phyloP scores from a whole-genome alignment of 2,329 filamentous ascomycete genomes.

The Fusarium udum region DNA sequence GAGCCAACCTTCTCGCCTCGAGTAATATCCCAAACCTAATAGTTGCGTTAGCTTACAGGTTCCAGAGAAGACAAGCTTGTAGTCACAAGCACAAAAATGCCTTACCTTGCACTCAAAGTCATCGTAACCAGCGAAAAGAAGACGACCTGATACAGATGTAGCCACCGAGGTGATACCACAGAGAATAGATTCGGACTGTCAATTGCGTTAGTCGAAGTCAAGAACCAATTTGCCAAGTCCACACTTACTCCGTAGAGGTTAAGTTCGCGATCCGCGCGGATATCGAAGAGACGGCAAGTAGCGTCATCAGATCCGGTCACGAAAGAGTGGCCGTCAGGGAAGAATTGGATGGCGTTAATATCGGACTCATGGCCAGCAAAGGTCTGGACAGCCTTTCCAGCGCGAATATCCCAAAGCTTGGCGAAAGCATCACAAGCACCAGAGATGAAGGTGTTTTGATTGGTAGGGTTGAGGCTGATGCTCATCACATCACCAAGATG shows the following conservation, averaged over 20 bases:
- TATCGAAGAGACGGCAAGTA: slow-evolving; percentile 96
- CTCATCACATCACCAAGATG: slow-evolving; percentile 99
- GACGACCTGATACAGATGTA: slow-evolving; percentile 93
- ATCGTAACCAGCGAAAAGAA: slow-evolving; percentile 97
- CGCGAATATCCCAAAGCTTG: slow-evolving; percentile 98
- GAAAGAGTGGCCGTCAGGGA: slow-evolving; percentile 98
- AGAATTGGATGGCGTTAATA: slow-evolving; percentile 99
- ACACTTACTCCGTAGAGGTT: slow-evolving; percentile 73
- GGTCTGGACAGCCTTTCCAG: slow-evolving; percentile 97
- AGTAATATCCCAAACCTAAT: slow-evolving; percentile 95
- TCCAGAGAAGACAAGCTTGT: not conserved
- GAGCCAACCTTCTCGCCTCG: slow-evolving; percentile 97
- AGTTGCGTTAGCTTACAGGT: slow-evolving; percentile 10
- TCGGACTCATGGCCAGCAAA: slow-evolving; percentile 98
- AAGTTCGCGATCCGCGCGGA: slow-evolving; percentile 86
- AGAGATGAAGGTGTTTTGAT: slow-evolving; percentile 99
- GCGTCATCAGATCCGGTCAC: slow-evolving; percentile 98
- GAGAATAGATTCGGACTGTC: slow-evolving; percentile 92
- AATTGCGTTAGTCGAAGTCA: slow-evolving; percentile 26
- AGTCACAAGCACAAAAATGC: not conserved
- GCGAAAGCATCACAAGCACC: slow-evolving; percentile 98
- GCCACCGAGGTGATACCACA: slow-evolving; percentile 98
- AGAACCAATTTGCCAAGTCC: slow-evolving; percentile 9
- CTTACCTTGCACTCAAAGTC: slow-evolving; percentile 99
- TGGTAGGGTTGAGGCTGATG: slow-evolving; percentile 98